phyloP scores from a whole-genome alignment of 805 yeast species.

The Zygotorulaspora sp. region DNA sequence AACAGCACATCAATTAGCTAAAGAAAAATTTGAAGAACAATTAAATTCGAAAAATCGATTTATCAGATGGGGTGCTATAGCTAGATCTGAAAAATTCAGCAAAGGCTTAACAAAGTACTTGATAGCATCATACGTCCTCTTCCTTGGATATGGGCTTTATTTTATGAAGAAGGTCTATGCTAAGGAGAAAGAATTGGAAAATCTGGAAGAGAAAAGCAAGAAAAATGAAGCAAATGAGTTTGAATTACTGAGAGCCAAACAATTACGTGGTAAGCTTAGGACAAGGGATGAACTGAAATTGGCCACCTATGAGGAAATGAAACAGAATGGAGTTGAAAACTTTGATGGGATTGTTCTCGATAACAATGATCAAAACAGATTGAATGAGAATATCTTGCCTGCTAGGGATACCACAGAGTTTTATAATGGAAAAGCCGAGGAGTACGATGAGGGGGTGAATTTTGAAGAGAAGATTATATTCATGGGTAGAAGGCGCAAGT shows the following conservation, averaged over 20 bases:
- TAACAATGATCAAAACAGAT: conserved; percentile 32
- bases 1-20: conserved; percentile 34
- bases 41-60: conserved; percentile 36
- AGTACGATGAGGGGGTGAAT: conserved; percentile 76
- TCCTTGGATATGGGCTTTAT: conserved; percentile 54
- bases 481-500: conserved; percentile 60
- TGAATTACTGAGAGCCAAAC: conserved; percentile 58
- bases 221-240: conserved; percentile 47
- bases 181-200: conserved; percentile 57
- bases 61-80: conserved; percentile 50
- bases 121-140: conserved; percentile 53
- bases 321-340: conserved; percentile 35
- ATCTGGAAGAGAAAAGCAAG: conserved; percentile 38
- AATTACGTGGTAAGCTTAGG: conserved; percentile 54
- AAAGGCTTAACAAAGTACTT: conserved; percentile 60
- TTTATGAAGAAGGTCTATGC: conserved; percentile 63
- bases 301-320: conserved; percentile 53
- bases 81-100: conserved; percentile 53
- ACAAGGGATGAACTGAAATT: conserved; percentile 60
- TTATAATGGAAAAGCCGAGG: conserved; percentile 71
- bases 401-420: conserved; percentile 78
- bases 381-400: conserved; percentile 47
- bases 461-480: conserved; percentile 44
- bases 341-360: conserved; percentile 34
- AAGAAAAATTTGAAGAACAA: conserved; percentile 33